Evolutionary conservation across 2,329 filamentous ascomycete genomes (phyloP).

Genomic region (Penicillium brasilianum): DNA sequence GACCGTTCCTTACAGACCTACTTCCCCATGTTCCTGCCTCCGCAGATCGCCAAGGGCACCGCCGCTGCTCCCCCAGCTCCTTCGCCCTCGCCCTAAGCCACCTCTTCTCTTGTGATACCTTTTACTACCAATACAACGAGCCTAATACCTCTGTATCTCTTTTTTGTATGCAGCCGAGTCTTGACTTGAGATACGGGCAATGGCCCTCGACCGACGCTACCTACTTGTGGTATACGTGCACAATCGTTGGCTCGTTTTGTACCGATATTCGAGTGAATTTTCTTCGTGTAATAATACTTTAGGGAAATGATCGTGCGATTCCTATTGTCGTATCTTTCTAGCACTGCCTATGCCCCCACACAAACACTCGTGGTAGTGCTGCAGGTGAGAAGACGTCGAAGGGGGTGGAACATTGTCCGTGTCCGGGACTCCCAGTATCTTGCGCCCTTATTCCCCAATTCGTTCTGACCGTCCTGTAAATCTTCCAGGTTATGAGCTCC

Average conservation of each 20-base stretch:
- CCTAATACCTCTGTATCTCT: constrained; percentile 9
- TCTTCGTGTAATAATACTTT: constrained; percentile 14
- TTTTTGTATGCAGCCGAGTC: not conserved
- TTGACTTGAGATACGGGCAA: constrained; percentile 1
- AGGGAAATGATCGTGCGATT: not conserved
- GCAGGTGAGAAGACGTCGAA: not conserved
- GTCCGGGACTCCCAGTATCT: not conserved
- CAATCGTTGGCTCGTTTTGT: constrained; percentile 15
- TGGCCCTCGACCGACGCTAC: not conserved
- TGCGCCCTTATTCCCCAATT: not conserved
- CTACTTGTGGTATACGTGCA: not conserved
- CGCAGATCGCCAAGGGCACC: constrained; percentile 45
- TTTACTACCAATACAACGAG: constrained; percentile 11
- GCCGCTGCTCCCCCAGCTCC: constrained; percentile 56
- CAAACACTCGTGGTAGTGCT: not conserved
- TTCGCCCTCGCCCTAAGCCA: constrained; percentile 47
- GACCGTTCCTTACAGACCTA: constrained; percentile 57
- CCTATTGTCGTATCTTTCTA: not conserved
- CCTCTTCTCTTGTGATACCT: constrained; percentile 34
- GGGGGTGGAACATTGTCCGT: not conserved
- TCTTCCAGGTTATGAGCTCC: not conserved
- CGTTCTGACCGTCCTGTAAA: too few relatives aligned
- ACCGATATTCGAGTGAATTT: constrained; percentile 19
- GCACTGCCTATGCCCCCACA: not conserved
- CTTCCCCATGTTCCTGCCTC: constrained; percentile 68